Percentiles rank a stretch among this genome's conserved stretches.
Conservation (phyloP, 257 asterid genomes). For the Penstemon eatonii region DNA sequence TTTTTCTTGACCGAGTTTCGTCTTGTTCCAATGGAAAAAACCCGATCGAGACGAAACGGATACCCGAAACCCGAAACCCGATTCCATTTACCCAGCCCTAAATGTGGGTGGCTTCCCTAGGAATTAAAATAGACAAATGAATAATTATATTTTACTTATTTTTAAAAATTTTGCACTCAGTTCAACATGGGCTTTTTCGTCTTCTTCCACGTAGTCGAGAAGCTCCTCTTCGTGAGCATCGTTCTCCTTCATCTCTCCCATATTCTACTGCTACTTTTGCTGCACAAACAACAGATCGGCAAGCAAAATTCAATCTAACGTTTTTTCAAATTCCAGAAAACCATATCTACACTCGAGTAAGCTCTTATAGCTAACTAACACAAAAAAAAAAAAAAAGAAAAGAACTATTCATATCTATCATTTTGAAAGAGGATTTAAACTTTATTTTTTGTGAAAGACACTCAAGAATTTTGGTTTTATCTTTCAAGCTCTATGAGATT, state of each 20-base stretch:
- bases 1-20: too few relatives aligned
- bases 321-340: not conserved
- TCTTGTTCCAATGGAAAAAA: too few relatives aligned
- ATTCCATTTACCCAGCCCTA: too few relatives aligned
- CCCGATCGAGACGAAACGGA: too few relatives aligned
- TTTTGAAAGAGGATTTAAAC: not conserved
- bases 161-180: too few relatives aligned
- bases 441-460: not conserved
- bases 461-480: not conserved
- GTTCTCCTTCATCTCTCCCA: constrained; percentile 80
- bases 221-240: constrained; percentile 93
- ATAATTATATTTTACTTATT: too few relatives aligned
- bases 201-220: constrained; percentile 94
- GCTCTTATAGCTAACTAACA: not conserved
- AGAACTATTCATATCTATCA: not conserved
- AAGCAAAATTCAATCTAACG: constrained; percentile 17
- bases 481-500: constrained; percentile 20
- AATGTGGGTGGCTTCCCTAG: too few relatives aligned
- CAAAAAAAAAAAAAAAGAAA: not conserved
- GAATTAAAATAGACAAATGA: too few relatives aligned
- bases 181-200: constrained; percentile 73
- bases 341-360: not conserved
- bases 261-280: constrained; percentile 21
- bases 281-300: constrained; percentile 32
- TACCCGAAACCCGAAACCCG: too few relatives aligned